Percentiles rank a stretch among this genome's conserved stretches.
These are phyloP conservation scores for Microstegium vimineum DNA, from an alignment of 176 grass and related monocot species.

Conservation along the genomic window DNA sequence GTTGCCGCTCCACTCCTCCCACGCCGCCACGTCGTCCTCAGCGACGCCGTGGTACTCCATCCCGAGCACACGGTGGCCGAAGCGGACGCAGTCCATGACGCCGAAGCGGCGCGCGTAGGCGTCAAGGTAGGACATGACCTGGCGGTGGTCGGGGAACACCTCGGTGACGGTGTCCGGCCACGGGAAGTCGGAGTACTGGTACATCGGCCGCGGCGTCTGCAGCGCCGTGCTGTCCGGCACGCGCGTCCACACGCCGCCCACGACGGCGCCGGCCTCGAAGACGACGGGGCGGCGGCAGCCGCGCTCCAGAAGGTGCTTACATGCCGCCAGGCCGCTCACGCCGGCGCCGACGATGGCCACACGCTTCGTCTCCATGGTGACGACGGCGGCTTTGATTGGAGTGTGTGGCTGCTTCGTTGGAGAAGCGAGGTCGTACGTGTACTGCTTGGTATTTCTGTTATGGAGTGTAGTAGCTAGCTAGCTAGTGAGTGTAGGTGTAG, in stretches of 20 bases:
- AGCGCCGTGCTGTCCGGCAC: slow-evolving; percentile 45
- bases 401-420: no score
- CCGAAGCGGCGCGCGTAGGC: slow-evolving; percentile 61
- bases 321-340: slow-evolving; percentile 55
- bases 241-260: slow-evolving; percentile 65
- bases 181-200: slow-evolving; percentile 63
- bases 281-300: slow-evolving; percentile 37
- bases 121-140: slow-evolving; percentile 56
- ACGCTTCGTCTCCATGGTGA: slow-evolving; percentile 20
- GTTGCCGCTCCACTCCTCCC: slow-evolving; percentile 59
- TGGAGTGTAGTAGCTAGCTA: no score
- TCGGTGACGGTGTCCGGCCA: slow-evolving; percentile 45
- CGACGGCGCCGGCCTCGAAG: slow-evolving; percentile 32
- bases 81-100: slow-evolving; percentile 50
- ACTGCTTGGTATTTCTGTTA: no score
- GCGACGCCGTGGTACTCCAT: slow-evolving; percentile 37
- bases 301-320: slow-evolving; percentile 49
- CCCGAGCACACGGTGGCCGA: slow-evolving; percentile 37
- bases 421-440: no score
- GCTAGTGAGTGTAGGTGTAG: no score
- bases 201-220: slow-evolving; percentile 41
- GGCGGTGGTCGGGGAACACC: slow-evolving; percentile 33
- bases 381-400: no score
- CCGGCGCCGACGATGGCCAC: slow-evolving; percentile 56
- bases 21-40: slow-evolving; percentile 31